Base-by-base conservation (phyloP, 2,329 filamentous ascomycete species). In the Fusarium pseudonygamai region DNA sequence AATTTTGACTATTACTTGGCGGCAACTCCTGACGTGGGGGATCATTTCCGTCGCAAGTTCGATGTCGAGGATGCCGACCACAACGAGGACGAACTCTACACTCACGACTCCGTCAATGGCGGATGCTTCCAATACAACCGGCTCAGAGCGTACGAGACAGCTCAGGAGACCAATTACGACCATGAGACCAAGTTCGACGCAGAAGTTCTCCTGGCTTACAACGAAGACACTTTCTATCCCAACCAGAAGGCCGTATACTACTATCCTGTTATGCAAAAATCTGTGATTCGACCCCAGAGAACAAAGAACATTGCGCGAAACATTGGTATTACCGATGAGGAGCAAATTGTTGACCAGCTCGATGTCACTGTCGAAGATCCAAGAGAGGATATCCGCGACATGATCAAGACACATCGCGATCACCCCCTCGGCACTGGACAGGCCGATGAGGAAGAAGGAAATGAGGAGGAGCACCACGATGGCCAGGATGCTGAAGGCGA, bases 1-100 rank as follows among this genome's bases (percentile, higher is more conserved):
- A 89, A 91, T 78, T 93, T 92, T 80, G 89, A 93, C 77, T 91
- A 91, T 79, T 93, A 90, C 81, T 85, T 93, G 30, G 84, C 87
- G 11, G 85, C 88, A 58, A 85, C 83, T 13, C 71, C 80, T 28
- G 77, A 81, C 9, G 84, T 86, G 3, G 87, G 87, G 39, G 82
- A 85, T 16, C 85, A 84, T 49, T 92, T 93, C 82, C 88, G 89
- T 68, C 83, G 86, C 74, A 89, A 87, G 78, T 91, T 92, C 76
- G 88, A 91, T 77, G 80, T 88, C 12, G 83, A 88, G 68, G 88
- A 90, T 75, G 83, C 86, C 4, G 85, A 89, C 24, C 85, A 86
- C 66, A 87, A 88, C 67, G 85, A 87, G 56, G 84, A 87, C 6
- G 81, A 82, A 10, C 83, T 91, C 10, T 91, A 91, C 80, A 88